Evolutionary conservation across 2,329 filamentous ascomycete genomes (phyloP).

Genomic region (Thyridium curvatum): DNA sequence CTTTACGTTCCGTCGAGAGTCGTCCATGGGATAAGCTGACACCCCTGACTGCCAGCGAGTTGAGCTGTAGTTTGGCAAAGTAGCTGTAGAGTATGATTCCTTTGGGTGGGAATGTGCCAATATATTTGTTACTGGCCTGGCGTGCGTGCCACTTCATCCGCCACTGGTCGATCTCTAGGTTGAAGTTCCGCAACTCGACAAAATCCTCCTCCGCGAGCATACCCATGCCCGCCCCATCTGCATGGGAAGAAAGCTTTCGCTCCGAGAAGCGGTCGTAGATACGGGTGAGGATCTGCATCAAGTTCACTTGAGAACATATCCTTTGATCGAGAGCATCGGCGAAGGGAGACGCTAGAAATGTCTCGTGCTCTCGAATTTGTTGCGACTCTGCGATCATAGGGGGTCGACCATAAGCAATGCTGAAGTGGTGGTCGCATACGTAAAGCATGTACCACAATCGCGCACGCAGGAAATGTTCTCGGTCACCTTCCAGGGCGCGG

Average conservation of each 20-base stretch:
- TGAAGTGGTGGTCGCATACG: slow-evolving; percentile 24
- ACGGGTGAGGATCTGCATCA: slow-evolving; percentile 13
- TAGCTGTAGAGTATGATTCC: slow-evolving; percentile 23
- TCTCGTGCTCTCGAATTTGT: slow-evolving; percentile 15
- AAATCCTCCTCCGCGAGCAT: slow-evolving; percentile 20
- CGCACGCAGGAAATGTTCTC: slow-evolving; percentile 44
- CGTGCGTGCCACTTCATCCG: slow-evolving; percentile 26
- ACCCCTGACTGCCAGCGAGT: slow-evolving; percentile 40
- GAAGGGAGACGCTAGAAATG: slow-evolving; percentile 15
- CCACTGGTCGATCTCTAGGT: slow-evolving; percentile 35
- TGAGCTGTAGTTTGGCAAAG: slow-evolving; percentile 30
- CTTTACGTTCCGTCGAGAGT: slow-evolving; percentile 10
- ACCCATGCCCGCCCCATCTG: neutral
- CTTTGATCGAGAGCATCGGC: slow-evolving; percentile 11
- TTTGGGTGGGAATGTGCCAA: slow-evolving; percentile 30
- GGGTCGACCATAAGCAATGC: slow-evolving; percentile 23
- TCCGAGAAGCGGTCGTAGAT: slow-evolving; percentile 12
- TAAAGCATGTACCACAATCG: slow-evolving; percentile 49
- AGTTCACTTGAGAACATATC: slow-evolving; percentile 13
- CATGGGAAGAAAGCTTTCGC: neutral
- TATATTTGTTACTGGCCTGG: slow-evolving; percentile 15
- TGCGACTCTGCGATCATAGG: slow-evolving; percentile 16
- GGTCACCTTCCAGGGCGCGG: slow-evolving; percentile 37
- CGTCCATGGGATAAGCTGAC: slow-evolving; percentile 28
- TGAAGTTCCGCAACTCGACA: slow-evolving; percentile 28